Conservation (phyloP, 495 filamentous ascomycete species). For the Talaromyces thailandensis region DNA sequence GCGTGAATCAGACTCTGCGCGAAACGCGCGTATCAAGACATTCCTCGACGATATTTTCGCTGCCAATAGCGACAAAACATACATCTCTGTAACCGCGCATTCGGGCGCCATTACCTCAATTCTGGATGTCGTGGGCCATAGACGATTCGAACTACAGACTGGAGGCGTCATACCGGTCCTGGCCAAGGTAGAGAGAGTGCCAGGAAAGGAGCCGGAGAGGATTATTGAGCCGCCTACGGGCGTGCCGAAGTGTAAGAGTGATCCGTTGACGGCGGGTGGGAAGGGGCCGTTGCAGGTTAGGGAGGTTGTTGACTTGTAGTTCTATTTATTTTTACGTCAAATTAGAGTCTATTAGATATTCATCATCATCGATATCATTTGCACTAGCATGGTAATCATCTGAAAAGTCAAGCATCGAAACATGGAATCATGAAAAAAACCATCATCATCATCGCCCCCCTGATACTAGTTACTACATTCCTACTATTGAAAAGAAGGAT, state of each 20-base stretch:
- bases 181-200: slow-evolving; percentile 42
- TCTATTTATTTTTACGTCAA: too few relatives aligned
- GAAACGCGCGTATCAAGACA: slow-evolving; percentile 42
- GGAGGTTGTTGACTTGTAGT: not conserved
- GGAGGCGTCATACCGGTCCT: slow-evolving; percentile 66
- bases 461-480: not conserved
- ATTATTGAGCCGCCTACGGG: slow-evolving; percentile 24
- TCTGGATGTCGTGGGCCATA: slow-evolving; percentile 53
- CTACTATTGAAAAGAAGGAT: not conserved
- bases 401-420: not conserved
- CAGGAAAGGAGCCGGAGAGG: slow-evolving; percentile 19
- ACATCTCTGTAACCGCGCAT: slow-evolving; percentile 65
- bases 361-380: not conserved
- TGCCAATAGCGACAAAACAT: slow-evolving; percentile 24
- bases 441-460: not conserved
- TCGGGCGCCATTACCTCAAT: slow-evolving; percentile 57
- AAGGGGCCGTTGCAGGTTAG: not conserved
- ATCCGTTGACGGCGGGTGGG: not conserved
- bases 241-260: slow-evolving; percentile 13
- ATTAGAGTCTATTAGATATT: not conserved
- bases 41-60: slow-evolving; percentile 59
- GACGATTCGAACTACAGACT: slow-evolving; percentile 54
- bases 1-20: slow-evolving; percentile 47
- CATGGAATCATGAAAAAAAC: not conserved
- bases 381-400: not conserved